Evolutionary conservation across 176 grass and related monocot species (phyloP).

Genomic region (Canna indica): DNA sequence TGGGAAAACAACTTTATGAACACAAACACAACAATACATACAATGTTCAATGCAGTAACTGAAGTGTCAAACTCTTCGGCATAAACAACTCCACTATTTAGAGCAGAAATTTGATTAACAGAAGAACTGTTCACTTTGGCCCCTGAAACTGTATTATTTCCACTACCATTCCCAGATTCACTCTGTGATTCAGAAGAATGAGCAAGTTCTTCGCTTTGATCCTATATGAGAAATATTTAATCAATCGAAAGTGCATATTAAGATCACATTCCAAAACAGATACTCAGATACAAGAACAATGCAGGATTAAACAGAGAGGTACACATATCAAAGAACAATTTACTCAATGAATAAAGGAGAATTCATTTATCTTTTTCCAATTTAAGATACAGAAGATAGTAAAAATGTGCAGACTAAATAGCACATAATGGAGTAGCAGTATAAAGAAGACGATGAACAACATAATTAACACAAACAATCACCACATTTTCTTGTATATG

Average conservation of each 20-base stretch:
- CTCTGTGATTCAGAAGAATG: slow-evolving; percentile 48
- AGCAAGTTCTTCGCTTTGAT: slow-evolving; percentile 67
- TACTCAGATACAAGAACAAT: background rate
- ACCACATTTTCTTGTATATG: background rate
- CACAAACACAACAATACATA: slow-evolving; percentile 39
- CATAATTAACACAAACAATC: background rate
- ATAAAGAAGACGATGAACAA: background rate
- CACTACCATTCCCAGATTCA: slow-evolving; percentile 49
- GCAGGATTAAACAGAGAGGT: background rate
- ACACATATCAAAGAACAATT: background rate
- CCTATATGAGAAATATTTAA: slow-evolving; percentile 35
- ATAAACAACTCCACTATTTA: slow-evolving; percentile 43
- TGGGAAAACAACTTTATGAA: background rate
- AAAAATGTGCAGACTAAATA: background rate
- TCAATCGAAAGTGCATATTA: background rate
- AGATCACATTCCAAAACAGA: background rate
- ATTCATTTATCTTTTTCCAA: background rate
- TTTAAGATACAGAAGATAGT: background rate
- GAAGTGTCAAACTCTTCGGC: slow-evolving; percentile 82
- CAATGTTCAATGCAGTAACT: slow-evolving; percentile 68
- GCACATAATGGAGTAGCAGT: background rate
- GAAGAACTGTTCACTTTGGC: slow-evolving; percentile 40
- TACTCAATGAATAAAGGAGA: background rate
- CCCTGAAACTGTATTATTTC: slow-evolving; percentile 33
- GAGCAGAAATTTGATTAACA: slow-evolving; percentile 39